Evolutionary conservation across 352 stramenopile species (phyloP).

Genomic region (Thalassiosira livingstoniorum): DNA sequence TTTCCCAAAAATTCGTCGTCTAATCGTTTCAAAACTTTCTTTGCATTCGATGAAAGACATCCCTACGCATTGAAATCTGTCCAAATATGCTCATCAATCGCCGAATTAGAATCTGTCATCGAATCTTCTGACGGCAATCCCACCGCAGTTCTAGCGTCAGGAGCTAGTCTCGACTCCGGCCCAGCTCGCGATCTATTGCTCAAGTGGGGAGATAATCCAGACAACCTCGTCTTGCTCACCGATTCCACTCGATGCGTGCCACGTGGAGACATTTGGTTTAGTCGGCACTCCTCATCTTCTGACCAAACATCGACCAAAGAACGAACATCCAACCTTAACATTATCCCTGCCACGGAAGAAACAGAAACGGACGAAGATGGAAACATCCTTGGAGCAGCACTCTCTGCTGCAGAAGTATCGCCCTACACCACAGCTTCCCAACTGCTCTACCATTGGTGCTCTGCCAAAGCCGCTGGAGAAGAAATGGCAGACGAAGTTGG

Average conservation of each 20-base stretch:
- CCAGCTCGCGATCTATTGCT: conserved; percentile 79
- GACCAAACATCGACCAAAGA: conserved; percentile 4
- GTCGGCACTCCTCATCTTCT: not conserved
- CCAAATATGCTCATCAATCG: conserved; percentile 63
- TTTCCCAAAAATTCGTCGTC: not conserved
- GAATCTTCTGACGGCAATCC: conserved; percentile 64
- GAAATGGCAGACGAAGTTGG: conserved; percentile 83
- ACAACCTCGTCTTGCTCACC: conserved; percentile 83
- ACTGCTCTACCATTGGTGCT: conserved; percentile 75
- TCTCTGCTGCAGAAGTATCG: conserved; percentile 41
- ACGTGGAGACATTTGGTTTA: conserved; percentile 48
- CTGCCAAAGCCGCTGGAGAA: conserved; percentile 69
- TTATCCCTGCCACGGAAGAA: conserved; percentile 10
- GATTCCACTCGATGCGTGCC: conserved; percentile 73
- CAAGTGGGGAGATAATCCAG: conserved; percentile 76
- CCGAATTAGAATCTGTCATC: conserved; percentile 67
- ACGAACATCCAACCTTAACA: not conserved
- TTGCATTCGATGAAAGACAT: conserved; percentile 38
- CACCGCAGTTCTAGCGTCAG: conserved; percentile 74
- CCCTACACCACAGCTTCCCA: conserved; percentile 72
- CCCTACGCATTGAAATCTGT: conserved; percentile 68
- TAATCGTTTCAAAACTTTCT: too few species aligned
- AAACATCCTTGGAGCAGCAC: conserved; percentile 44
- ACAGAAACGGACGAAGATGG: conserved; percentile 43
- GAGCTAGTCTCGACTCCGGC: conserved; percentile 74